These are phyloP conservation scores for Tetraselmis chui DNA, from an alignment of 139 green algal genomes.

Conservation along the genomic window DNA sequence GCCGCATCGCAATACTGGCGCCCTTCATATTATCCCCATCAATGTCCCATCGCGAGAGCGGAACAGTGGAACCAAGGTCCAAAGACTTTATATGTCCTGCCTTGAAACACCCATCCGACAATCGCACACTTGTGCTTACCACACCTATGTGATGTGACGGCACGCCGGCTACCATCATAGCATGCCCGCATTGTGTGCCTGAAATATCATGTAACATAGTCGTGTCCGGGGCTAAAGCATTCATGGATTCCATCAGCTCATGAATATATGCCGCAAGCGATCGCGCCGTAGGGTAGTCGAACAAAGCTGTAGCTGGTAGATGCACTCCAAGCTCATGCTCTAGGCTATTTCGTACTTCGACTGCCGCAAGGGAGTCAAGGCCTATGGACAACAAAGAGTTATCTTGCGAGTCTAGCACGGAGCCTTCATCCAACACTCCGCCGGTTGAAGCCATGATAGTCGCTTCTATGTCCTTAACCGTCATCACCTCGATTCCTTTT, in stretches of 20 bases:
- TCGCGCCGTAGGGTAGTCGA: conserved; percentile 56
- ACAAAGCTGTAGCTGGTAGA: conserved; percentile 54
- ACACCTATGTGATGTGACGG: neutral
- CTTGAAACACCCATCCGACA: neutral
- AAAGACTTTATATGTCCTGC: neutral
- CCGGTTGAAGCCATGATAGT: too few species aligned
- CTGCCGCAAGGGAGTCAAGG: neutral
- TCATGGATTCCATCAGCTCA: neutral
- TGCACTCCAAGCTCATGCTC: conserved; percentile 26
- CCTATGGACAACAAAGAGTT: neutral
- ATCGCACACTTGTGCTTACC: neutral
- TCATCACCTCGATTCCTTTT: too few species aligned
- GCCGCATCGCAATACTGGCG: conserved; percentile 21
- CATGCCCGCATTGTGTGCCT: neutral
- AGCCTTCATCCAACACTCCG: too few species aligned
- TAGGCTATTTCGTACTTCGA: neutral
- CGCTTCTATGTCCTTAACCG: too few species aligned
- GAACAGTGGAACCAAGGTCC: neutral
- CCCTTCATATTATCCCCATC: neutral
- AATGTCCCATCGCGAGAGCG: neutral
- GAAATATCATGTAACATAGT: neutral
- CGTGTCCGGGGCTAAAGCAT: neutral
- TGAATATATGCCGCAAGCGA: neutral
- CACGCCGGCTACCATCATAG: too few species aligned
- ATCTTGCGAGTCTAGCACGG: too few species aligned